Evolutionary conservation across 176 grass and related monocot genomes (phyloP).

Genomic region (Leersia perrieri): DNA sequence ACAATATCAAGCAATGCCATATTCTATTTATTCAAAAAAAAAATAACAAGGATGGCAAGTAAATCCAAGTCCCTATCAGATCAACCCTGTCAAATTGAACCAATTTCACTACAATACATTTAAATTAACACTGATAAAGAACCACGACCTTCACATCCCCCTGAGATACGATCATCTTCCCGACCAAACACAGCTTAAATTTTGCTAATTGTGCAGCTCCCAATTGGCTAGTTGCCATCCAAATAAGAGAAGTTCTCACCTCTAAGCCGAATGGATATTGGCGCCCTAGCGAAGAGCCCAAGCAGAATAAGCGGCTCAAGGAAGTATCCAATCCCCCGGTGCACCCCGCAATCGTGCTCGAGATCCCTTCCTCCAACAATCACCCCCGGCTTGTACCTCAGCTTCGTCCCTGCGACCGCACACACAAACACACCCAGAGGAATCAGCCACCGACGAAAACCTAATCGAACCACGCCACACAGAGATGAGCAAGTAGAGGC

Average conservation of each 20-base stretch:
- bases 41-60: not conserved
- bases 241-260: slow-evolving; percentile 17
- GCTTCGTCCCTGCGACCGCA: slow-evolving; percentile 57
- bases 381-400: slow-evolving; percentile 69
- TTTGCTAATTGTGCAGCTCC: not conserved
- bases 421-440: not conserved
- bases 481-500: not conserved
- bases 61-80: not conserved
- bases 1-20: not conserved
- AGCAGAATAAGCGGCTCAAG: slow-evolving; percentile 80
- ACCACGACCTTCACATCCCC: not conserved
- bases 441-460: not conserved
- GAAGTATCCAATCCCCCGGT: slow-evolving; percentile 78
- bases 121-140: not conserved
- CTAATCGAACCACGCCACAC: not conserved
- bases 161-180: not conserved
- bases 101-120: not conserved
- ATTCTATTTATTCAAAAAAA: not conserved
- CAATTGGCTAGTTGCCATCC: not conserved
- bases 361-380: slow-evolving; percentile 59
- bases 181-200: not conserved
- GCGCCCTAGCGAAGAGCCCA: slow-evolving; percentile 60
- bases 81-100: not conserved
- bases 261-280: slow-evolving; percentile 64
- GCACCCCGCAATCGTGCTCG: slow-evolving; percentile 73